phyloP scores from a whole-genome alignment of 768 basidiomycete species.

The Suillus fuscotomentosus region DNA sequence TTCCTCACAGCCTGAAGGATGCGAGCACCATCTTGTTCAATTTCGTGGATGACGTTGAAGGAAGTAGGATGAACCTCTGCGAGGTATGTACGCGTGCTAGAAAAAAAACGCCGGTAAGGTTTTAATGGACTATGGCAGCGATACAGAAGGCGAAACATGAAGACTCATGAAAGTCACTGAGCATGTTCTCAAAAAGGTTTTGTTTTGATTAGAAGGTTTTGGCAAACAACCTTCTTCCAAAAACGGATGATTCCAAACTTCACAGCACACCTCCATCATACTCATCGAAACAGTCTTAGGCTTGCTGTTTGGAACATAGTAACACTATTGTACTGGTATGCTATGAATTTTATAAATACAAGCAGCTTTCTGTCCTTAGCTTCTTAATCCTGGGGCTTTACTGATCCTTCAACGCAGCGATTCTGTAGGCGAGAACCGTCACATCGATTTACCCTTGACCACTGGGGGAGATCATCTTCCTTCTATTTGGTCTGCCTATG shows the following conservation, averaged over 20 bases:
- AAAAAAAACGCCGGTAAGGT: not conserved
- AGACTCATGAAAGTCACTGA: not conserved
- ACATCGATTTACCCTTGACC: not conserved
- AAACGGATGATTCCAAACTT: not conserved
- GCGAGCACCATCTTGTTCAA: slow-evolving; percentile 45
- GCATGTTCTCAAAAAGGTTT: not conserved
- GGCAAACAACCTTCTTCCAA: not conserved
- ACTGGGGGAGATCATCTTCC: not conserved
- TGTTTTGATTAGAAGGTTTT: not conserved
- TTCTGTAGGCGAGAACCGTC: not conserved
- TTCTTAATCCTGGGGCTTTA: not conserved
- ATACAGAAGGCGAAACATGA: slow-evolving; percentile 6
- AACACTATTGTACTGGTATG: not conserved
- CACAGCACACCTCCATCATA: not conserved
- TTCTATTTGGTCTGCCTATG: not conserved
- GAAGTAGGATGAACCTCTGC: not conserved
- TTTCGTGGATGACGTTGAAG: slow-evolving; percentile 19
- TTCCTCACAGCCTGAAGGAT: slow-evolving; percentile 38
- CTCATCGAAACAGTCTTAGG: too few species aligned
- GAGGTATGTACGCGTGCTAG: slow-evolving; percentile 6
- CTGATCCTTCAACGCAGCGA: not conserved
- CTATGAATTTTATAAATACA: not conserved
- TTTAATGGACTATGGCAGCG: slow-evolving; percentile 5
- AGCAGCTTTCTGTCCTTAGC: not conserved
- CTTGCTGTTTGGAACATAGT: not conserved